Base-by-base conservation (phyloP, 2,329 filamentous ascomycete genomes). In the Aschersonia sp. region DNA sequence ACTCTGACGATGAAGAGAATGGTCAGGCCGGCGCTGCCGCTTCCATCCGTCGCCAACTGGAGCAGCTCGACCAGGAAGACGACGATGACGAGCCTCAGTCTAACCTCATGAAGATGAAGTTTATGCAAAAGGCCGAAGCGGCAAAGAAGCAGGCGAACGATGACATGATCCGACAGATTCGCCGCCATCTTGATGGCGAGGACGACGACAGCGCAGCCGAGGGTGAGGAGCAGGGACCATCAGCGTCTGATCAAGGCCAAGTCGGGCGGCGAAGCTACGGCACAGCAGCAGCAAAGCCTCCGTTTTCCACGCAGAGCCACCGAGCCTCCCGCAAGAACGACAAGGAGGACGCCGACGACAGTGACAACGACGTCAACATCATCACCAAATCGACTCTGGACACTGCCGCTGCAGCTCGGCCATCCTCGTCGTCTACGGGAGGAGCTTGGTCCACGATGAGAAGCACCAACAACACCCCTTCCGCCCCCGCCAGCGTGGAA, bases 41-140 rank as follows among this genome's bases (percentile, higher is more conserved):
- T 14, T 70, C 69, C 9, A 62, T 81, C 41, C 66, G 65, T 73
- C 45, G 69, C 67, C 50, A 67, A 51, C 55, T 70, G 6, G 66
- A 67, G 12, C 64, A 66, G 14, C 64, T 70, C 8, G 66, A 69
- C 35, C 66, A 66, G 12, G 69, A 61, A 35, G 59, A 66, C 7
- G 66, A 72, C 11, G 73, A 76, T 29, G 67, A 66, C n/a, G 69
- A 61, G 14, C 76, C 76, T 0, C 72, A 76, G 54, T 81, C 82
- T 11, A 83, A 79, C 55, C 68, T 98, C 6, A 80, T 86, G 64
- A 76, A 77, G 46, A 87, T 98, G 83, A 86, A 87, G 51, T 98
- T 98, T 62, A 97, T 98, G 92, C 80, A 83, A 57, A 87, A 83
- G 54, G 87, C 88, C 1, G 89, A 95, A 58, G 84, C 83, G 31